Percentiles rank a stretch among this genome's conserved stretches.
phyloP scores from a whole-genome alignment of 352 stramenopile genomes.

The Pythium pyrilobum region DNA sequence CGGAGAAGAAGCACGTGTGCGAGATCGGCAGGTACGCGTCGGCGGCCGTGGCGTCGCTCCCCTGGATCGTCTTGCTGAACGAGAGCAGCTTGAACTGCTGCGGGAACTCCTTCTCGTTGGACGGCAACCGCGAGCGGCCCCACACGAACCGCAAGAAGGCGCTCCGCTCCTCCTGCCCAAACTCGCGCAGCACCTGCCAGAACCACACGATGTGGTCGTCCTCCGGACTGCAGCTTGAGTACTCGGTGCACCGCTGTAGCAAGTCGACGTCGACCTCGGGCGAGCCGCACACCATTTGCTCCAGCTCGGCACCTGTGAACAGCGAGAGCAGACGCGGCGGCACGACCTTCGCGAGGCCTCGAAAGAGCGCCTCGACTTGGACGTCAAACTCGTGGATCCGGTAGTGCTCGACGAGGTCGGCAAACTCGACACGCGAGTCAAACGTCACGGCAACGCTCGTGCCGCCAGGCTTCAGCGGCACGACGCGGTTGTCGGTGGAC shows the following conservation, averaged over 20 bases:
- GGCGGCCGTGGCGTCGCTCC: constrained; percentile 6
- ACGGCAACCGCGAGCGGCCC: constrained; percentile 85
- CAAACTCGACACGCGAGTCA: constrained; percentile 68
- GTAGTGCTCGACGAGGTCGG: constrained; percentile 74
- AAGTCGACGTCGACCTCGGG: constrained; percentile 81
- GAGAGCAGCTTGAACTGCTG: constrained; percentile 91
- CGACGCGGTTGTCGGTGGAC: constrained; percentile 73
- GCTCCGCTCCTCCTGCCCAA: constrained; percentile 80
- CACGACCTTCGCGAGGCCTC: constrained; percentile 73
- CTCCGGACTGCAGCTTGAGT: constrained; percentile 65
- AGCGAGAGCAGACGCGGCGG: constrained; percentile 63
- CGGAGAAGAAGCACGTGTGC: constrained; percentile 99
- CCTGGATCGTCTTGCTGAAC: constrained; percentile 49
- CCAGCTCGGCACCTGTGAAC: constrained; percentile 77
- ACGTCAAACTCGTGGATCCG: constrained; percentile 75
- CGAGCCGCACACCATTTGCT: constrained; percentile 80
- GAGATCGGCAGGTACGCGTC: constrained; percentile 93
- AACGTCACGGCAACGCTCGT: constrained; percentile 71
- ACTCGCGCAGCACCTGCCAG: constrained; percentile 71
- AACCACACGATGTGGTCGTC: constrained; percentile 86
- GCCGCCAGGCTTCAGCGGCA: constrained; percentile 70
- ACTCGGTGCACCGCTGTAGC: constrained; percentile 80
- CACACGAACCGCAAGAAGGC: constrained; percentile 90
- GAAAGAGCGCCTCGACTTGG: constrained; percentile 39
- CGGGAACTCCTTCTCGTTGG: constrained; percentile 75